Conservation (phyloP, 1,284 basidiomycete genomes). For the Megacollybia platyphylla region DNA sequence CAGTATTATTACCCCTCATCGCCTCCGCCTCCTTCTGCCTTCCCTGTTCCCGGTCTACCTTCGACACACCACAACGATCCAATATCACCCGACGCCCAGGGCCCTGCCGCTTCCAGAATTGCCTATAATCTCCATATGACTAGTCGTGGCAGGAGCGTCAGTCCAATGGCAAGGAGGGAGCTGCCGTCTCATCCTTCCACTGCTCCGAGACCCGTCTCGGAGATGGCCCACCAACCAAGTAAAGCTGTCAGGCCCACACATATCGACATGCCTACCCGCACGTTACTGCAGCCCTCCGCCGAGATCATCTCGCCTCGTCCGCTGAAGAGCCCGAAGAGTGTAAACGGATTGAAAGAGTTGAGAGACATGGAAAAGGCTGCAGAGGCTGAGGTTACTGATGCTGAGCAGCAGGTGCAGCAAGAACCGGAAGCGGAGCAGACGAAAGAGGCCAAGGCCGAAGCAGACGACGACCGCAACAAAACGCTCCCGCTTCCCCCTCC, state of each 20-base stretch:
- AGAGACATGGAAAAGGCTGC: slow-evolving; percentile 5
- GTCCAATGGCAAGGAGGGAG: slow-evolving; percentile 33
- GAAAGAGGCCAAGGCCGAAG: too few relatives aligned
- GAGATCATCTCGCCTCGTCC: slow-evolving; percentile 48
- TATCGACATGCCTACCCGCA: background rate
- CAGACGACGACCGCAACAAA: slow-evolving; percentile 27
- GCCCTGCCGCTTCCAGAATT: slow-evolving; percentile 42
- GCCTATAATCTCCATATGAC: slow-evolving; percentile 44
- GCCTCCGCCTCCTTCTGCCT: slow-evolving; percentile 1
- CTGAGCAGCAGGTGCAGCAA: background rate
- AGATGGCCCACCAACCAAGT: background rate
- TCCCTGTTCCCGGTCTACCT: background rate
- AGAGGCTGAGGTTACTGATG: slow-evolving; percentile 2
- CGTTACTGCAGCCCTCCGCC: slow-evolving; percentile 5
- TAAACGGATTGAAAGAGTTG: slow-evolving; percentile 9
- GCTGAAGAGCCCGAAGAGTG: slow-evolving; percentile 11
- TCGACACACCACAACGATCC: slow-evolving; percentile 20
- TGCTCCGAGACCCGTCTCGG: background rate
- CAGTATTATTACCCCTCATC: slow-evolving; percentile 22
- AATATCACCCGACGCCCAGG: slow-evolving; percentile 33
- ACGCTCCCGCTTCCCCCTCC: slow-evolving; percentile 47
- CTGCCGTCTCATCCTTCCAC: slow-evolving; percentile 11
- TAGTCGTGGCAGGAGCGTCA: slow-evolving; percentile 45
- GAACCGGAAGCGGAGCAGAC: too few relatives aligned
- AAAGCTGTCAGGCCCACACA: background rate